Evolutionary conservation across 371 early-diverging fungal genomes (phyloP).

Genomic region (Rozella allomycis): DNA sequence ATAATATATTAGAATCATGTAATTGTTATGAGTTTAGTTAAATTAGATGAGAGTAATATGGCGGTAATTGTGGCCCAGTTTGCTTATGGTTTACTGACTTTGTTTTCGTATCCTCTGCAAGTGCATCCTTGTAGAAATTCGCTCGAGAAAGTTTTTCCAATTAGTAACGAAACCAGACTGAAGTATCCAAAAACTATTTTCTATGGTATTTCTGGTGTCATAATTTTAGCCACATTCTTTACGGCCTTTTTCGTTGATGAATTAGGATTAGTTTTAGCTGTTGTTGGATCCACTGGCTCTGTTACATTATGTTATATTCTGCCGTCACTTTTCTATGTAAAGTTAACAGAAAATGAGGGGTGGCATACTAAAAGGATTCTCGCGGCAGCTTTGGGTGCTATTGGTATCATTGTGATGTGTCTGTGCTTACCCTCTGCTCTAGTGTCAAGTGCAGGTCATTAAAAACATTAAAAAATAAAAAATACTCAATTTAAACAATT

Average conservation of each 20-base stretch:
- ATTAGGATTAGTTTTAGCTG: conserved; percentile 44
- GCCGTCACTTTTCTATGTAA: conserved; percentile 84
- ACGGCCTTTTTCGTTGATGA: conserved; percentile 8
- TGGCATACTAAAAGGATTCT: neutral
- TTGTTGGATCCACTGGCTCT: conserved; percentile 96
- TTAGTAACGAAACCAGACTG: neutral
- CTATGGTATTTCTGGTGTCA: conserved; percentile 1
- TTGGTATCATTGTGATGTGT: neutral
- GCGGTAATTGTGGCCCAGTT: conserved; percentile 68
- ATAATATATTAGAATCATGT: too few relatives aligned
- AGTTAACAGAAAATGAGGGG: conserved; percentile 13
- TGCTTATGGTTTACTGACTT: conserved; percentile 70
- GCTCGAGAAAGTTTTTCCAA: conserved; percentile 51
- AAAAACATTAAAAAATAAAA: too few relatives aligned
- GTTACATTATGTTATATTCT: conserved; percentile 93
- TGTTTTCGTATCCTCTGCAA: conserved; percentile 93
- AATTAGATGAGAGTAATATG: too few relatives aligned
- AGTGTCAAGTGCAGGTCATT: too few relatives aligned
- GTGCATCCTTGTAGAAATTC: conserved; percentile 84
- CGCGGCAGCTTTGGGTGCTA: neutral
- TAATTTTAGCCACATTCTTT: conserved; percentile 5
- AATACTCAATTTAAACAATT: too few relatives aligned
- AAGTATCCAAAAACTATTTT: neutral
- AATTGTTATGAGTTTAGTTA: too few relatives aligned
- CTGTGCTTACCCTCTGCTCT: too few relatives aligned